phyloP scores from a whole-genome alignment of 1,284 basidiomycete genomes.

The Microbotryomycetes sp. region DNA sequence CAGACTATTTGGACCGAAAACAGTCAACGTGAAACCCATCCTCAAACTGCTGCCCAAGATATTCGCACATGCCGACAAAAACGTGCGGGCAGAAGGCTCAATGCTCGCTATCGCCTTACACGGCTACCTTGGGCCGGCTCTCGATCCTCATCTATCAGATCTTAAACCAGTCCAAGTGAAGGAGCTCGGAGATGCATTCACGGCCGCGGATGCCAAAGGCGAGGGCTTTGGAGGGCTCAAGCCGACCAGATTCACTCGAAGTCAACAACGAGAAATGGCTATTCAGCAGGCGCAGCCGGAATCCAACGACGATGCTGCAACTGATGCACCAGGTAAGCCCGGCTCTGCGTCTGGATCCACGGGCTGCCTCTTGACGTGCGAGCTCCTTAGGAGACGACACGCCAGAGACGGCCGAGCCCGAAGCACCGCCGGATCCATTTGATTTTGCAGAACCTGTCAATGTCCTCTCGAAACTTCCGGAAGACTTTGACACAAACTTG shows the following conservation, averaged over 20 bases:
- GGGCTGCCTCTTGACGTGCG: too few relatives aligned
- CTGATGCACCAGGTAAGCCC: too few relatives aligned
- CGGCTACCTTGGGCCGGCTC: constrained; percentile 77
- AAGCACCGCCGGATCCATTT: constrained; percentile 60
- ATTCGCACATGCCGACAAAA: constrained; percentile 92
- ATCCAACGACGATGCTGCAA: too few relatives aligned
- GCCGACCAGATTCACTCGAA: constrained; percentile 70
- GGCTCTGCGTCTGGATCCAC: too few relatives aligned
- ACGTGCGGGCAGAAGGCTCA: constrained; percentile 85
- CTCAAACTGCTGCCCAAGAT: constrained; percentile 86
- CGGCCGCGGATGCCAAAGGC: constrained; percentile 69
- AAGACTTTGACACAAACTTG: constrained; percentile 63
- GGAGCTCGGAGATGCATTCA: constrained; percentile 87
- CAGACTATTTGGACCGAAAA: constrained; percentile 75
- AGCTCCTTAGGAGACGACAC: too few relatives aligned
- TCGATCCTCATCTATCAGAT: constrained; percentile 77
- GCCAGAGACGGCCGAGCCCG: constrained; percentile 43
- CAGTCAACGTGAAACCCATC: constrained; percentile 63
- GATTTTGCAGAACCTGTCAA: constrained; percentile 77
- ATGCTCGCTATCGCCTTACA: constrained; percentile 71
- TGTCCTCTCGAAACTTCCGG: constrained; percentile 64
- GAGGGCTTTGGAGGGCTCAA: constrained; percentile 67
- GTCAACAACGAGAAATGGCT: constrained; percentile 58
- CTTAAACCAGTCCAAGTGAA: constrained; percentile 98
- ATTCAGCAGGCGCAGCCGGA: constrained; percentile 34